Base-by-base conservation (phyloP, 2,329 filamentous ascomycete species). In the Microdochium trichocladiopsis region DNA sequence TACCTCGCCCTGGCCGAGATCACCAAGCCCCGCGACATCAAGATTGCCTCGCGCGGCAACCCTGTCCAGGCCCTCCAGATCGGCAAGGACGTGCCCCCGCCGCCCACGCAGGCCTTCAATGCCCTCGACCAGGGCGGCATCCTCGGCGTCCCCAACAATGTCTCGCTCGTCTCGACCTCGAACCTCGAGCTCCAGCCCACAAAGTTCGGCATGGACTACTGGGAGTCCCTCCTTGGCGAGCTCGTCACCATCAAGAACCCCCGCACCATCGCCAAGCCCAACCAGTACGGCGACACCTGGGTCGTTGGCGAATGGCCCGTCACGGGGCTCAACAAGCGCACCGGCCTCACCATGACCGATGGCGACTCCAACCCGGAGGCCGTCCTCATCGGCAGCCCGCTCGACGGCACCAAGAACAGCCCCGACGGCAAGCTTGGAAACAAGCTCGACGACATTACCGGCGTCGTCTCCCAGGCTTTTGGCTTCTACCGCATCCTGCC, bases 401-500 rank as follows among this genome's bases (percentile, higher is more conserved):
- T 89, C 1, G 86, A 89, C 57, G 84, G 83, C 45, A 78, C 78
- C 48, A 71, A 69, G 23, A 88, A 88, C 65, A 78, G 79, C 1
- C 68, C 66, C 1, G 72, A 75, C 53, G 81, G 77, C 55, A 84
- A 81, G 61, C 76, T 90, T 52, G 86, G 86, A 16, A 86, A 89
- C 63, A 69, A 69, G 4, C 69, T 88, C 9, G 76, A 76, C 48
- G 80, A 87, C 50, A 82, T 90, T 60, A 88, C 83, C 0, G 86
- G 86, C n/a, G 70, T 89, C 18, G 74, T 90, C 6, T 78, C 73
- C 48, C 78, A 88, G 56, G 75, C 77, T 11, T 88, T 82, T 59
- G 86, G 86, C 23, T 87, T 83, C 71, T 90, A 88, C 68, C 74
- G 77, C 56, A 80, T 90, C 60, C 75, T 88, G 3, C 86, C 86